These are phyloP conservation scores for Fusarium xyrophilum DNA, from an alignment of 2,329 filamentous ascomycete species.

Conservation along the genomic window DNA sequence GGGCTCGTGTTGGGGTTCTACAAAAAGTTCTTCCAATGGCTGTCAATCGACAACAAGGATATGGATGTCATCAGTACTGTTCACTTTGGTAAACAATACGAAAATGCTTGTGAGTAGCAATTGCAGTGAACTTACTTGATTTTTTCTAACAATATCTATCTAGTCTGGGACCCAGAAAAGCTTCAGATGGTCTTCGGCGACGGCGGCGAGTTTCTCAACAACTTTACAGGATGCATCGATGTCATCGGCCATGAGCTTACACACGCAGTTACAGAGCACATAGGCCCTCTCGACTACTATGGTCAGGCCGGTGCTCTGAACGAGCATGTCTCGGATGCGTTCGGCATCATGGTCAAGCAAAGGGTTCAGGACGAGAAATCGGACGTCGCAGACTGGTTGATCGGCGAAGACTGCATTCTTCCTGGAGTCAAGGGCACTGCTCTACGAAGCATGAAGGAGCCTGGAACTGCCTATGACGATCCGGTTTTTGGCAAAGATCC, in stretches of 20 bases:
- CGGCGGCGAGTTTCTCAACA: slow-evolving; percentile 58
- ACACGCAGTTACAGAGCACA: slow-evolving; percentile 61
- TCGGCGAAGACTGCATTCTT: slow-evolving; percentile 60
- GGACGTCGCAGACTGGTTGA: slow-evolving; percentile 60
- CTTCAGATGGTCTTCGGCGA: slow-evolving; percentile 65
- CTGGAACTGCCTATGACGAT: slow-evolving; percentile 61
- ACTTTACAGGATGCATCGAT: slow-evolving; percentile 60
- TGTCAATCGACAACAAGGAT: slow-evolving; percentile 60
- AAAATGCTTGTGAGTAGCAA: slow-evolving; percentile 56
- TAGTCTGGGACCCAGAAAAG: slow-evolving; percentile 58
- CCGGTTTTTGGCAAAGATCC: slow-evolving; percentile 61
- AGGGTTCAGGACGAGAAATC: slow-evolving; percentile 54
- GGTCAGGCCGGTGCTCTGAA: slow-evolving; percentile 63
- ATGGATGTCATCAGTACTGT: slow-evolving; percentile 59
- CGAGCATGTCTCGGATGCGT: slow-evolving; percentile 63
- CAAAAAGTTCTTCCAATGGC: slow-evolving; percentile 56
- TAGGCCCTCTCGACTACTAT: slow-evolving; percentile 57
- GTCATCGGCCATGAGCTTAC: slow-evolving; percentile 66
- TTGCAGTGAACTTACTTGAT: neutral
- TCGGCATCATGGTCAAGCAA: slow-evolving; percentile 66
- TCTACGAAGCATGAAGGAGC: slow-evolving; percentile 61
- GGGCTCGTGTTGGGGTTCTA: slow-evolving; percentile 59
- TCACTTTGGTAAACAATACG: slow-evolving; percentile 58
- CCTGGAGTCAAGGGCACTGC: slow-evolving; percentile 59
- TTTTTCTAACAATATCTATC: slow-evolving; percentile 16